These are phyloP conservation scores for Cyclotella baltica DNA, from an alignment of 108 stramenopile genomes.

Conservation along the genomic window DNA sequence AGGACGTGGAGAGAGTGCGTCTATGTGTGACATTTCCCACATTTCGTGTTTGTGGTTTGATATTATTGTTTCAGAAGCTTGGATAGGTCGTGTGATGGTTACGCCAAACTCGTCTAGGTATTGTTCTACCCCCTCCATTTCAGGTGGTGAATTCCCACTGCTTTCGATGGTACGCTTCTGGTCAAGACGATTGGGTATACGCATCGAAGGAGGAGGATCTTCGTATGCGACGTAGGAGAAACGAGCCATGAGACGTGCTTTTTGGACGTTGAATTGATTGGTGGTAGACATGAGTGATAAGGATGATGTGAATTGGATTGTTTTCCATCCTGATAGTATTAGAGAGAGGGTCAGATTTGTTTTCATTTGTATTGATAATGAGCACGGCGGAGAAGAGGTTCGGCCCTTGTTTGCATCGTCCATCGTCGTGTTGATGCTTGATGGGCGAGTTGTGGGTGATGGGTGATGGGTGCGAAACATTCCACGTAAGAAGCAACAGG, in stretches of 20 bases:
- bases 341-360: not conserved
- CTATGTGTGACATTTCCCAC: slow-evolving; percentile 24
- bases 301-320: not conserved
- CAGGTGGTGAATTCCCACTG: too few species aligned
- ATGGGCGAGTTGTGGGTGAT: too few species aligned
- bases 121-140: not conserved
- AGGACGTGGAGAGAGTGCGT: slow-evolving; percentile 13
- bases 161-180: not conserved
- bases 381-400: too few species aligned
- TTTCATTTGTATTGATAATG: too few species aligned
- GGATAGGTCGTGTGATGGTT: not conserved
- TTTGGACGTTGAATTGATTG: slow-evolving; percentile 12
- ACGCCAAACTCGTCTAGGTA: slow-evolving; percentile 15
- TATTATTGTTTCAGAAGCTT: not conserved
- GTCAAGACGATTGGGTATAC: not conserved
- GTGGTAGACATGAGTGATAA: not conserved
- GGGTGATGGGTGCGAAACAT: too few species aligned
- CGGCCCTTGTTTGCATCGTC: too few species aligned
- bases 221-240: slow-evolving; percentile 28
- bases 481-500: too few species aligned
- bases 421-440: too few species aligned
- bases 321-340: not conserved
- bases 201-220: slow-evolving; percentile 6
- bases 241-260: slow-evolving; percentile 27
- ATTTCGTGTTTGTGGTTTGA: not conserved